Evolutionary conservation across 352 stramenopile genomes (phyloP).

Genomic region (Phytophthora boehmeriae): DNA sequence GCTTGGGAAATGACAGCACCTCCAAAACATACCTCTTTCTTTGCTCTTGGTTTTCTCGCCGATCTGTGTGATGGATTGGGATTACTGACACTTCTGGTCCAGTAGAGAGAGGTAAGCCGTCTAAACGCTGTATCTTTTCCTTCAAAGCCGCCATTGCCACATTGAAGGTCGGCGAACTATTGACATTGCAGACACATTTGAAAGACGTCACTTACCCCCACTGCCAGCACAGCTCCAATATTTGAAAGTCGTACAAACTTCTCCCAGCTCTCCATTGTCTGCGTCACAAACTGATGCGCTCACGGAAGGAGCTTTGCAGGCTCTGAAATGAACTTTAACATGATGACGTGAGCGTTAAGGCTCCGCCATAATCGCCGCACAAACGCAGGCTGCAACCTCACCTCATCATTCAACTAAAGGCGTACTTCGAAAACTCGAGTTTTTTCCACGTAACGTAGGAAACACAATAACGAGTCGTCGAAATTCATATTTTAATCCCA

Average conservation of each 20-base stretch:
- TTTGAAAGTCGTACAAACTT: constrained; percentile 71
- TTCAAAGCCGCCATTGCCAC: constrained; percentile 85
- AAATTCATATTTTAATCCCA: no score
- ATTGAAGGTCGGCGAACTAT: constrained; percentile 79
- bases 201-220: constrained; percentile 5
- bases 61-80: constrained; percentile 75
- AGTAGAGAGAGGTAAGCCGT: constrained; percentile 56
- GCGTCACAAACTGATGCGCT: constrained; percentile 68
- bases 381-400: no score
- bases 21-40: constrained; percentile 45
- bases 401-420: no score
- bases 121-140: constrained; percentile 87
- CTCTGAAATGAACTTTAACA: constrained; percentile 93
- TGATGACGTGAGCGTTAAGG: no score
- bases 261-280: constrained; percentile 75
- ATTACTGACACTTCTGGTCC: constrained; percentile 79
- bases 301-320: constrained; percentile 86
- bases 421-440: no score
- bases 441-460: no score
- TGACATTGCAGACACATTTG: constrained; percentile 4
- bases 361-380: no score
- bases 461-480: no score
- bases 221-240: background rate
- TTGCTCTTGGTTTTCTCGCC: constrained; percentile 78
- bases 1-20: background rate